phyloP scores from a whole-genome alignment of 768 basidiomycete species.

The Mycena capillaripes region DNA sequence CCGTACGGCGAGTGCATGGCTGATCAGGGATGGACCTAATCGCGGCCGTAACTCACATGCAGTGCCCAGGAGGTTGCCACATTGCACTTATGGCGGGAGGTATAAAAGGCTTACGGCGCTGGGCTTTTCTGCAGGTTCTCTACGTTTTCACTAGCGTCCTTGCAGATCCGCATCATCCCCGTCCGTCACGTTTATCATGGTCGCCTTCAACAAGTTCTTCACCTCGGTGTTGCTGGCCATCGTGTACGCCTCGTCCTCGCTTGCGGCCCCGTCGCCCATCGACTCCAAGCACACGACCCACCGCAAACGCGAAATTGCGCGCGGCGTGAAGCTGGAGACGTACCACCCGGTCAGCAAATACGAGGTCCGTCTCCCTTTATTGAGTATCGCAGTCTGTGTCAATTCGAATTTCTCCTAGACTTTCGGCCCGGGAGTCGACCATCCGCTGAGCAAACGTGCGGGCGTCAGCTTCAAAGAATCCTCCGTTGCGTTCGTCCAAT shows the following conservation, averaged over 20 bases:
- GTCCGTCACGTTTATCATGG: too few species aligned
- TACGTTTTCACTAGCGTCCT: conserved; percentile 16
- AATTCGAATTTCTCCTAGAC: conserved; percentile 31
- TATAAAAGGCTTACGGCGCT: background rate
- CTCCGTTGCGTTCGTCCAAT: conserved; percentile 43
- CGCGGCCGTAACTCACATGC: too few species aligned
- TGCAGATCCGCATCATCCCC: conserved; percentile 5
- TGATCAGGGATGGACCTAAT: too few species aligned
- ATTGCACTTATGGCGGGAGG: too few species aligned
- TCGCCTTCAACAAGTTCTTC: too few species aligned
- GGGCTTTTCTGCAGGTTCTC: background rate
- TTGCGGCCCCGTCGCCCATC: conserved; percentile 43
- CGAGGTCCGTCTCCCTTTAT: conserved; percentile 45
- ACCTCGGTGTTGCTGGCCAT: too few species aligned
- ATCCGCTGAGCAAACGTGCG: conserved; percentile 36
- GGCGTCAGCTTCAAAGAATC: conserved; percentile 43
- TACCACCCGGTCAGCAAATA: conserved; percentile 53
- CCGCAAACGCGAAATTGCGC: conserved; percentile 45
- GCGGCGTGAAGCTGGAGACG: conserved; percentile 48
- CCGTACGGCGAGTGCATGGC: too few species aligned
- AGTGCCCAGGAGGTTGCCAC: too few species aligned
- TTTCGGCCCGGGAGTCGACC: conserved; percentile 45
- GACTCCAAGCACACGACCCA: conserved; percentile 50
- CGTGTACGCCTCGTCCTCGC: conserved; percentile 44
- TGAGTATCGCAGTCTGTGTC: too few species aligned